Evolutionary conservation across 2,329 filamentous ascomycete species (phyloP).

Genomic region (Calonectria henricotiae): DNA sequence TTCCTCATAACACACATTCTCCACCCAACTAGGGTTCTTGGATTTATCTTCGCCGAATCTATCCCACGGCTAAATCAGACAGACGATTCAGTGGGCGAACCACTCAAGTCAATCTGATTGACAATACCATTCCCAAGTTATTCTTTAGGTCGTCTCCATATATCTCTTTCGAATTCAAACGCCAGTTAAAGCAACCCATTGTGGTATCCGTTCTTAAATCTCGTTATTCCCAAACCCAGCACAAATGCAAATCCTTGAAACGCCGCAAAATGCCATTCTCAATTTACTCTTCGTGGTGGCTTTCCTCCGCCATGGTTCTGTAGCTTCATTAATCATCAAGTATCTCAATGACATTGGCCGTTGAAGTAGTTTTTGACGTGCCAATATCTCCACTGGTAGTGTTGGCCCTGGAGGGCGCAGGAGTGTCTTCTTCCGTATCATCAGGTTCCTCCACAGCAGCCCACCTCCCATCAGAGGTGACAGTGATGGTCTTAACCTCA

Average conservation of each 20-base stretch:
- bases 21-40: neutral
- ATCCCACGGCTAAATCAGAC: conserved; percentile 24
- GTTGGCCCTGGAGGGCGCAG: conserved; percentile 31
- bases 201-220: conserved; percentile 46
- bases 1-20: neutral
- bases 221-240: conserved; percentile 36
- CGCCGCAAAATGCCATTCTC: conserved; percentile 28
- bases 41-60: conserved; percentile 20
- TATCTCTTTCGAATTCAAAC: conserved; percentile 31
- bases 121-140: neutral
- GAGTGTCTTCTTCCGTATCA: conserved; percentile 51
- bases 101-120: neutral
- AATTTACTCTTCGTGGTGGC: conserved; percentile 1
- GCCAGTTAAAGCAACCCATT: conserved; percentile 38
- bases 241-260: conserved; percentile 36
- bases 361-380: conserved; percentile 34
- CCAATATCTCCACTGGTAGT: conserved; percentile 27
- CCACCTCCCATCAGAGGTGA: conserved; percentile 57
- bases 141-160: neutral
- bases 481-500: conserved; percentile 54
- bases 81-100: conserved; percentile 1
- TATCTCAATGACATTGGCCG: conserved; percentile 52
- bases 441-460: conserved; percentile 53
- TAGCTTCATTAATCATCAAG: conserved; percentile 44
- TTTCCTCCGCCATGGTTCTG: neutral